A percentile compares a stretch with the other conserved stretches of the same genome.
phyloP scores from a whole-genome alignment of 1,284 basidiomycete species.

The Apiotrichum montevideense region DNA sequence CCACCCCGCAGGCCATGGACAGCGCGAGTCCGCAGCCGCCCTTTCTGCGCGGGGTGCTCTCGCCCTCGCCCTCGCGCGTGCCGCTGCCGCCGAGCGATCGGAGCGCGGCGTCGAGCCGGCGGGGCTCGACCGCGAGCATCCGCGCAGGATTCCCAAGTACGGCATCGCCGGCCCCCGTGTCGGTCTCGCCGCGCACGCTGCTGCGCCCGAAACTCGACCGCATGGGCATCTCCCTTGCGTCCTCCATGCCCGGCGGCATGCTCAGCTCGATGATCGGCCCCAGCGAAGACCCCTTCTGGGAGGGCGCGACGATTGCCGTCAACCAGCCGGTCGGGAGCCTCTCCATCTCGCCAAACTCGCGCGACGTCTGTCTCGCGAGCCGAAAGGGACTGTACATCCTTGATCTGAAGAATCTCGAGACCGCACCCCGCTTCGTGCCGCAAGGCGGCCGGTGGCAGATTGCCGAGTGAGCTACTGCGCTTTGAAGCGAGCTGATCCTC shows the following conservation, averaged over 20 bases:
- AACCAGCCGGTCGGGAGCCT: conserved; percentile 50
- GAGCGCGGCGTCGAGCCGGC: neutral
- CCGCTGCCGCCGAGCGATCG: conserved; percentile 4
- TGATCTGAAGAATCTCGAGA: conserved; percentile 79
- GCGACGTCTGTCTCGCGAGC: conserved; percentile 53
- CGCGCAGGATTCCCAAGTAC: neutral
- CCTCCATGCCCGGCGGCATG: neutral
- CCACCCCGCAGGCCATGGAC: neutral
- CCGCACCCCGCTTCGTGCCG: conserved; percentile 84
- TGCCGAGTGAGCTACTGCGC: conserved; percentile 53
- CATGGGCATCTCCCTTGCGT: conserved; percentile 13
- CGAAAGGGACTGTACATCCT: conserved; percentile 94
- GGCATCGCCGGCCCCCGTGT: neutral
- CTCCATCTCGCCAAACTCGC: conserved; percentile 46
- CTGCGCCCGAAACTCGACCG: conserved; percentile 27
- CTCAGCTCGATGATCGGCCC: neutral
- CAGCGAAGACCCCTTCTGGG: conserved; percentile 31
- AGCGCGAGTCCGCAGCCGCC: neutral
- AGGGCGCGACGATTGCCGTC: conserved; percentile 41
- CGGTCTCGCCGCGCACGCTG: conserved; percentile 22
- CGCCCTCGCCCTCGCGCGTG: conserved; percentile 8
- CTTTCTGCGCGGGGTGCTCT: conserved; percentile 2
- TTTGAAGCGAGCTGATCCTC: neutral
- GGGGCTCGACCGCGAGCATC: conserved; percentile 4
- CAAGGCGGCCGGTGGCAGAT: conserved; percentile 97